A percentile compares a stretch with the other conserved stretches of the same genome.
phyloP scores from a whole-genome alignment of 2,329 filamentous ascomycete genomes.

The Cladosporium oxysporum region DNA sequence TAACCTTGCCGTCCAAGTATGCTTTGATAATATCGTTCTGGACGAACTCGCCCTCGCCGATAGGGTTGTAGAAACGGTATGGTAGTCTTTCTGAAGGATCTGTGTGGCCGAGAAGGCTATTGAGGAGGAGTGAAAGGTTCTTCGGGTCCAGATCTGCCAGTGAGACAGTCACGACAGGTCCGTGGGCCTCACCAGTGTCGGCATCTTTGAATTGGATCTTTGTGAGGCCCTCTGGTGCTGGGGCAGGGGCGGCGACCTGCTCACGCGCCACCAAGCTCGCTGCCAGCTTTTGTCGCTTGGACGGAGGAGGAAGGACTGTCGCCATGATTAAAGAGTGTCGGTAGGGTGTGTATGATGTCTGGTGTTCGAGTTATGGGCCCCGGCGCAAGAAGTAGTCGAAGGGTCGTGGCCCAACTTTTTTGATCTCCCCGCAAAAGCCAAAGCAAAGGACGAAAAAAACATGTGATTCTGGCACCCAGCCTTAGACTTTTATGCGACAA shows the following conservation, averaged over 20 bases:
- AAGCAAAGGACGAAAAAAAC: neutral
- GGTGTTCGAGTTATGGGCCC: neutral
- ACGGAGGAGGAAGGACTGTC: slow-evolving; percentile 78
- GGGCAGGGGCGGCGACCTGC: slow-evolving; percentile 71
- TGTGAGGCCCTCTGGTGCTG: slow-evolving; percentile 66
- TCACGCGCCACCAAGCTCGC: slow-evolving; percentile 68
- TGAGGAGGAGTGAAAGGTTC: slow-evolving; percentile 84
- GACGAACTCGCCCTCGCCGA: slow-evolving; percentile 45
- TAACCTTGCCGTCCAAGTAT: slow-evolving; percentile 49
- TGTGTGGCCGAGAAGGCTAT: slow-evolving; percentile 71
- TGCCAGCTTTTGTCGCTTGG: slow-evolving; percentile 81
- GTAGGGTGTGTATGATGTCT: neutral
- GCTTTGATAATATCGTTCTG: slow-evolving; percentile 42
- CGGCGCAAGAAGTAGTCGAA: slow-evolving; percentile 3
- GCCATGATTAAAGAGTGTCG: slow-evolving; percentile 60
- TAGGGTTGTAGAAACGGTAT: slow-evolving; percentile 62
- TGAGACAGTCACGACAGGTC: slow-evolving; percentile 71
- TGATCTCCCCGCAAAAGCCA: neutral
- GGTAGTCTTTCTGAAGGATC: slow-evolving; percentile 64
- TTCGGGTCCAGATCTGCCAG: slow-evolving; percentile 83
- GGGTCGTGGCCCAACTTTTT: slow-evolving; percentile 3
- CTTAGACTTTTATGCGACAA: neutral
- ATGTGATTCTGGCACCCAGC: neutral
- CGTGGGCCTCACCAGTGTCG: slow-evolving; percentile 68
- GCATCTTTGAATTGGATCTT: slow-evolving; percentile 82